Conservation (phyloP, 2,329 filamentous ascomycete species). For the Fragosphaeria purpurea region DNA sequence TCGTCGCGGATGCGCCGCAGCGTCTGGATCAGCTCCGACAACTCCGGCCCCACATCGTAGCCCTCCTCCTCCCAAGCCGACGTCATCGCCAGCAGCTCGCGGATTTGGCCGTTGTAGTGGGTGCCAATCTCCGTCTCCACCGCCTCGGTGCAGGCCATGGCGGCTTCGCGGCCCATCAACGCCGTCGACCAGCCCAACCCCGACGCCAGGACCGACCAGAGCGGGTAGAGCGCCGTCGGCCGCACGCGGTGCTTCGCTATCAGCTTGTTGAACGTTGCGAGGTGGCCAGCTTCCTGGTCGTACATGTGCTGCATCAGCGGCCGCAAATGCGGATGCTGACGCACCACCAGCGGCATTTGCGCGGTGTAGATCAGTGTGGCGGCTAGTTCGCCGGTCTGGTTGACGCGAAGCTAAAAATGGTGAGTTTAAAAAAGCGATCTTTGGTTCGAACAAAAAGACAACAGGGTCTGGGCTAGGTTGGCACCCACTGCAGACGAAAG, state of each 20-base stretch:
- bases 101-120: conserved; percentile 91
- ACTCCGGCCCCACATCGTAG: conserved; percentile 70
- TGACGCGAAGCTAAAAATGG: conserved; percentile 64
- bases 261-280: conserved; percentile 74
- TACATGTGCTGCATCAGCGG: conserved; percentile 97
- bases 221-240: conserved; percentile 82
- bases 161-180: conserved; percentile 79
- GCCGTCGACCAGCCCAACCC: conserved; percentile 84
- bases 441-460: neutral
- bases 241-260: conserved; percentile 80
- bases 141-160: conserved; percentile 97
- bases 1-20: conserved; percentile 84
- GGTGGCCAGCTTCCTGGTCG: conserved; percentile 85
- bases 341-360: conserved; percentile 73
- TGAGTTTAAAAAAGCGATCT: conserved; percentile 9
- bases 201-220: conserved; percentile 75
- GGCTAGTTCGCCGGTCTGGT: conserved; percentile 95
- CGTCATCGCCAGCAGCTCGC: conserved; percentile 71
- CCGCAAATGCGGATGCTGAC: conserved; percentile 74
- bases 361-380: conserved; percentile 88
- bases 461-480: too few species aligned
- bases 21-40: conserved; percentile 61
- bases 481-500: conserved; percentile 58
- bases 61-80: conserved; percentile 64
- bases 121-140: conserved; percentile 96